A percentile compares a stretch with the other conserved stretches of the same genome.
Conservation (phyloP, 2,329 filamentous ascomycete genomes). For the Pseudogymnoascus sp. region DNA sequence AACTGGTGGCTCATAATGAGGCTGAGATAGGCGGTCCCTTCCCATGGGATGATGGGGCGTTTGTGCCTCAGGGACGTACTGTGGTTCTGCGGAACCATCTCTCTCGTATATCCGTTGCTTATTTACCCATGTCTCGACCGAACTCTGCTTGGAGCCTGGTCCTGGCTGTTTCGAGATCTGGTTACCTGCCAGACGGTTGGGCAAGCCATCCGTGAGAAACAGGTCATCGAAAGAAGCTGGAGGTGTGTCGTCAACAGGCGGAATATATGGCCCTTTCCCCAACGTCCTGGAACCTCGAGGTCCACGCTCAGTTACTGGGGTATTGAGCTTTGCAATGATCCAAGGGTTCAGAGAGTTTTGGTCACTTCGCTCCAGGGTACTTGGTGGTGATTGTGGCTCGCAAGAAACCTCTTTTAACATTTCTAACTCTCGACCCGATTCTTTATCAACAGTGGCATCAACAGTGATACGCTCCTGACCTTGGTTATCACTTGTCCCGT, state of each 20-base stretch:
- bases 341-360: conserved; percentile 32
- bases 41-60: not conserved
- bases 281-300: not conserved
- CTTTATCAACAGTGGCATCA: not conserved
- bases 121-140: not conserved
- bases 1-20: not conserved
- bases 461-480: not conserved
- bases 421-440: not conserved
- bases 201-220: not conserved
- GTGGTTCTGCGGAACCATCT: not conserved
- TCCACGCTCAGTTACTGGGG: conserved; percentile 15
- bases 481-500: not conserved
- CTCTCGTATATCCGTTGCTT: not conserved
- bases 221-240: not conserved
- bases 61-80: not conserved
- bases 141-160: not conserved
- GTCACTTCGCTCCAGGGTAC: not conserved
- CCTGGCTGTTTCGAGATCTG: not conserved
- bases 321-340: conserved; percentile 34
- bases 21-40: not conserved
- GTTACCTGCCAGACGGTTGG: not conserved
- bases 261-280: not conserved
- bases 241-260: not conserved
- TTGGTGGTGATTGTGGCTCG: not conserved
- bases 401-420: not conserved